These are phyloP conservation scores for Austroboletus eburneus DNA, from an alignment of 768 basidiomycete genomes.

Conservation along the genomic window DNA sequence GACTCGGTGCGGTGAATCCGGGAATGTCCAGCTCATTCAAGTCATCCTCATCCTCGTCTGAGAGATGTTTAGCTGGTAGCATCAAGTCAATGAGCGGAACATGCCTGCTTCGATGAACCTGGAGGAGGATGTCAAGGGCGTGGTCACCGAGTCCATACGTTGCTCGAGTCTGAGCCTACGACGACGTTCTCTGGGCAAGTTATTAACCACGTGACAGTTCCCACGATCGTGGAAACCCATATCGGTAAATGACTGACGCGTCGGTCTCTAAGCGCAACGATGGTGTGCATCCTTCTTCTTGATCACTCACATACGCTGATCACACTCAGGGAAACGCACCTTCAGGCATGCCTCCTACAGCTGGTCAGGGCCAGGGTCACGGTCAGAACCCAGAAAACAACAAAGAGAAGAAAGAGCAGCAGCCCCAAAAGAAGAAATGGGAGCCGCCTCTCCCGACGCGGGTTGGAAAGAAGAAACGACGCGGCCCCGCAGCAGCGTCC, in stretches of 20 bases:
- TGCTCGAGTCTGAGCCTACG: not conserved
- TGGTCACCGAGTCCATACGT: constrained; percentile 29
- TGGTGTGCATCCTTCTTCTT: constrained; percentile 15
- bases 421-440: constrained; percentile 85
- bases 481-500: constrained; percentile 86
- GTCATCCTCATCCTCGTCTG: constrained; percentile 73
- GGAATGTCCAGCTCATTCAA: constrained; percentile 80
- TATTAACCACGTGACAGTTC: constrained; percentile 21
- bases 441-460: constrained; percentile 96
- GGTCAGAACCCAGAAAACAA: constrained; percentile 43
- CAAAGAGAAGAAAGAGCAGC: constrained; percentile 40
- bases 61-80: constrained; percentile 2
- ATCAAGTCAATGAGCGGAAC: not conserved
- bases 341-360: constrained; percentile 49
- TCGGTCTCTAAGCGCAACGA: constrained; percentile 24
- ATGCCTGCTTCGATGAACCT: constrained; percentile 80
- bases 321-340: constrained; percentile 64
- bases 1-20: constrained; percentile 64
- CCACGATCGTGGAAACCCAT: constrained; percentile 23
- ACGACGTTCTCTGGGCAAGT: constrained; percentile 9
- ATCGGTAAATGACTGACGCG: constrained; percentile 49
- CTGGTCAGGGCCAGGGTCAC: constrained; percentile 39
- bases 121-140: constrained; percentile 58
- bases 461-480: constrained; percentile 93
- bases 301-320: constrained; percentile 4